Evolutionary conservation across 805 yeast genomes (phyloP).

Genomic region (Scheffersomyces spartinae): DNA sequence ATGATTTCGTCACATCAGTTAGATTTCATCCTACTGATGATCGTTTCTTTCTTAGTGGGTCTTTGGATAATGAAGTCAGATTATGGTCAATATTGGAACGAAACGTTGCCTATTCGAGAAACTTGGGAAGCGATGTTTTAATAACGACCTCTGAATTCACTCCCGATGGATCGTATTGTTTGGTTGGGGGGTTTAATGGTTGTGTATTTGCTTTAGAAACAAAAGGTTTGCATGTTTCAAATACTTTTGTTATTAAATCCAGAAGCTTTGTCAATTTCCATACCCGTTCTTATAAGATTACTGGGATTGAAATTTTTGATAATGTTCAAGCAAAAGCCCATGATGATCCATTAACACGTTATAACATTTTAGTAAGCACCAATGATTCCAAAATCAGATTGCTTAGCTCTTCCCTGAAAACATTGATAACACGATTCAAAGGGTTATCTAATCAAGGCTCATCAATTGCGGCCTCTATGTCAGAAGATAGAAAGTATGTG

Average conservation of each 20-base stretch:
- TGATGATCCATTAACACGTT: slow-evolving; percentile 7
- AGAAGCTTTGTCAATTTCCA: slow-evolving; percentile 11
- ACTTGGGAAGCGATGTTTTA: slow-evolving; percentile 48
- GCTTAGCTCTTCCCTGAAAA: slow-evolving; percentile 41
- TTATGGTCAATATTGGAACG: slow-evolving; percentile 81
- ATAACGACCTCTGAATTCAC: slow-evolving; percentile 70
- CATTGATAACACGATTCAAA: slow-evolving; percentile 54
- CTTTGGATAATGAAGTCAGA: slow-evolving; percentile 62
- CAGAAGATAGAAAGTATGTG: slow-evolving; percentile 46
- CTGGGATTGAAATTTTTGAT: slow-evolving; percentile 55
- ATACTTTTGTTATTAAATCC: slow-evolving; percentile 20
- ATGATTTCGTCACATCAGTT: slow-evolving; percentile 76
- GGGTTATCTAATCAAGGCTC: slow-evolving; percentile 66
- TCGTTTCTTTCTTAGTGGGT: slow-evolving; percentile 73
- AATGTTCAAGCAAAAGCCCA: slow-evolving; percentile 3
- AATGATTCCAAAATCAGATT: slow-evolving; percentile 74
- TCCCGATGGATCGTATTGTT: slow-evolving; percentile 47
- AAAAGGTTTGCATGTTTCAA: slow-evolving; percentile 39
- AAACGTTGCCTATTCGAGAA: slow-evolving; percentile 38
- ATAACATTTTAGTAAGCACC: slow-evolving; percentile 47
- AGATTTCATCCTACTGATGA: slow-evolving; percentile 80
- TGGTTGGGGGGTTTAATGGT: slow-evolving; percentile 77
- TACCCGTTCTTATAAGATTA: slow-evolving; percentile 54
- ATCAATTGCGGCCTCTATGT: slow-evolving; percentile 55
- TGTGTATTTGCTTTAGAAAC: slow-evolving; percentile 50